Evolutionary conservation across 2,329 filamentous ascomycete genomes (phyloP), one percentile per base, ranked within the genome.

Genomic region (Ustulina deusta): DNA sequence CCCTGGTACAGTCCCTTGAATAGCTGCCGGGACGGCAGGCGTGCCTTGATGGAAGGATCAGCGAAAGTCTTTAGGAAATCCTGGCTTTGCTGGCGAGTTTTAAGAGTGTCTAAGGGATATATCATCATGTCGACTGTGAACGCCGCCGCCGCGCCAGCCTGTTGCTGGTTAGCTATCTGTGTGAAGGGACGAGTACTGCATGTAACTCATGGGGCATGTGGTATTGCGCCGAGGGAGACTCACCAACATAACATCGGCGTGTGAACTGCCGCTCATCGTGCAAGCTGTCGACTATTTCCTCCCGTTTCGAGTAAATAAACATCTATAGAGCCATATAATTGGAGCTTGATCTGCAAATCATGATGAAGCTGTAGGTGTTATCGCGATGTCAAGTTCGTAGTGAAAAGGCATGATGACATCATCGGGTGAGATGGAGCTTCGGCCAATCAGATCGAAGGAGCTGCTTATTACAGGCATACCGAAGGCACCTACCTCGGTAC

Each of bases 21-120:
- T 11, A 78, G 71, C 38, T 77, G 73, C 25, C 71, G 79, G 74
- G 63, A 90, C 83, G 22, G 86, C 78, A 61, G 84, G 82, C 65
- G 83, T 34, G 76, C 83, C 51, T 85, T 87, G 36, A 88, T 79
- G 0, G 83, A 83, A 15, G 85, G 85, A 25, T 87, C 86, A 1
- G 84, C 83, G 80, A 90, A 95, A 0, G 90, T 84, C 57, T 86
- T 85, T 42, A 88, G 82, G 80, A 94, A 96, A 74, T 94, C 87
- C 13, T 89, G 90, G 61, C 91, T 93, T 78, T 97, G 94, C 55
- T 93, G 86, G 10, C 94, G 88, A 7, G 94, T 97, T 78, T 97
- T 97, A 74, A 97, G 84, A 0, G 94, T 97, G 78, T 97, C 94
- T 17, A 97, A 84, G 0, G 94, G 94, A 75, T 96, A 97, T 40